A percentile compares a stretch with the other conserved stretches of the same genome.
Conservation (phyloP, 345 rosid genomes). For the Capsella bursapastoris region DNA sequence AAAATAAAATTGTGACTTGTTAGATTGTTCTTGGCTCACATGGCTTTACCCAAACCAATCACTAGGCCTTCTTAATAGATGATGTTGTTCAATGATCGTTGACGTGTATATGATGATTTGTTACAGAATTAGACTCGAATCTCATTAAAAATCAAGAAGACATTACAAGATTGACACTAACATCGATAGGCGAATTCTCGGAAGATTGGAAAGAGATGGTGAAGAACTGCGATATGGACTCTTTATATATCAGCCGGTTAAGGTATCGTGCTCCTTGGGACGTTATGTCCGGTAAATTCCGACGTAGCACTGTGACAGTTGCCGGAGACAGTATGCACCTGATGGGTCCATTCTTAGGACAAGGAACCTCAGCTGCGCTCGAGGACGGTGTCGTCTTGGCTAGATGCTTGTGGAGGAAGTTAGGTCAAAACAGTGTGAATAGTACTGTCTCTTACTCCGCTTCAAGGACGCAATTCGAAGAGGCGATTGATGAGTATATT, state of each 20-base stretch:
- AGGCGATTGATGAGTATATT: conserved; percentile 47
- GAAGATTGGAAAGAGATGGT: conserved; percentile 50
- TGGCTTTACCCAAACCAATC: not conserved
- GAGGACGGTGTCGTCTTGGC: conserved; percentile 64
- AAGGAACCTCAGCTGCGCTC: conserved; percentile 52
- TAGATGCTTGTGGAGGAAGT: conserved; percentile 49
- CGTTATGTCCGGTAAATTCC: conserved; percentile 36
- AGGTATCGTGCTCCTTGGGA: conserved; percentile 56
- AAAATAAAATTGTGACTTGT: too few species aligned
- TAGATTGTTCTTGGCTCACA: too few species aligned
- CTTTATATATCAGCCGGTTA: conserved; percentile 45
- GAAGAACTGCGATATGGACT: conserved; percentile 40
- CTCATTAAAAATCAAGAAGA: conserved; percentile 38
- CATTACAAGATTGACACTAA: conserved; percentile 36
- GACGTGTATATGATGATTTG: not conserved
- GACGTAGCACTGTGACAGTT: conserved; percentile 52
- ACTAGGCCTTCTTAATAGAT: not conserved
- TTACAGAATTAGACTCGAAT: conserved; percentile 19
- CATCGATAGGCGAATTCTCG: conserved; percentile 43
- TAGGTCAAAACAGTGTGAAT: conserved; percentile 24
- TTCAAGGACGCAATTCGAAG: conserved; percentile 27
- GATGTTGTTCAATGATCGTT: conserved; percentile 6
- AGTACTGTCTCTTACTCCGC: not conserved
- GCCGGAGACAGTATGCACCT: conserved; percentile 61
- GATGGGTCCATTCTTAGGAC: conserved; percentile 63